Base-by-base conservation (phyloP, 495 filamentous ascomycete genomes). In the Mytilinidion resinicola region DNA sequence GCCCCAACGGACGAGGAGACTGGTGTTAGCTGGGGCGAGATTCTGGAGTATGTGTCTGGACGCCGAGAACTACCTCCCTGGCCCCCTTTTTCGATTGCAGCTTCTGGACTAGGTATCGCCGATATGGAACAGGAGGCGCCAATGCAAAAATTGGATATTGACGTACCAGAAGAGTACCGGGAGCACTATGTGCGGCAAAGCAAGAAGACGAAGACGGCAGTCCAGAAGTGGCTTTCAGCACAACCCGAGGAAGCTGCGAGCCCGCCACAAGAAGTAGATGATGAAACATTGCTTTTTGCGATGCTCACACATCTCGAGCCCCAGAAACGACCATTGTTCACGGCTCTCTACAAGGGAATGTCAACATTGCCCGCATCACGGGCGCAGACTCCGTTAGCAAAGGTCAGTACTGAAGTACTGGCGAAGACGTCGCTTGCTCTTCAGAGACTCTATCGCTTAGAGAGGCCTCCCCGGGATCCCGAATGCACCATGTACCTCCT, bases 11-110 rank as follows among this genome's bases (percentile, higher is more conserved):
- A 76, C 4, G 73, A 78, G 17, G 61, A 76, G 12, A 74, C 75
- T 17, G 91, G 91, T 1, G 76, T 96, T n/a, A 91, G 89, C 62
- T 99, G 95, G 95, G 91, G 92, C 1, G 95, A 97, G 62, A 89
- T 97, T 7, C 77, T 99, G 21, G 93, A 99, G 72, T 82, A 89
- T 61, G 90, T 96, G 6, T 91, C 89, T 55, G 91, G 91, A 8
- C 82, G 91, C 55, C 79, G 87, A 30, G 87, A 93, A 49, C 77
- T 96, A 43, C 93, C 93, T 3, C 73, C 74, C 42, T 96, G 91
- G 91, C 91, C 91, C 19, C 87, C 90, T 0, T 95, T 95, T 81
- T 39, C 42, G 1, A 63, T 14, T 37, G 25, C 44, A 4, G 65
- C 74, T 3, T 61, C 70, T 12, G 81, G 82, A 15, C 73, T 90